Conservation (phyloP, 768 basidiomycete genomes). For the Naganishia randhawae region DNA sequence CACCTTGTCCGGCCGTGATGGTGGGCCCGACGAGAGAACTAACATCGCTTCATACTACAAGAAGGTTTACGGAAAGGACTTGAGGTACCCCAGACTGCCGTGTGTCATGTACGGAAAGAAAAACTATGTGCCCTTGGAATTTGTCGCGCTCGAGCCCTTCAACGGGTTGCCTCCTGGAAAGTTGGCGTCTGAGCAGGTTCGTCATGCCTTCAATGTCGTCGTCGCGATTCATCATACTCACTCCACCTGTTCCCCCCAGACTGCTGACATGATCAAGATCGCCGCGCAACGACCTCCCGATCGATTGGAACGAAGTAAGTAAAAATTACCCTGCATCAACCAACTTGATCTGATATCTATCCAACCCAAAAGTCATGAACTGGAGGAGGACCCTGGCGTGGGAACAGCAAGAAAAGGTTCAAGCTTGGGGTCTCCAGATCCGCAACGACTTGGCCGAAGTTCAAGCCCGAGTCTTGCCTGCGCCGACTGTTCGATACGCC, state of each 20-base stretch:
- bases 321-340: no score
- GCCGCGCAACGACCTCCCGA: conserved; percentile 46
- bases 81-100: conserved; percentile 45
- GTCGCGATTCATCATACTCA: not conserved
- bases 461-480: conserved; percentile 42
- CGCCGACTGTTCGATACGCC: conserved; percentile 41
- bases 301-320: conserved; percentile 34
- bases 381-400: conserved; percentile 45
- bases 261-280: conserved; percentile 45
- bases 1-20: conserved; percentile 38
- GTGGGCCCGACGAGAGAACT: conserved; percentile 34
- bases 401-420: conserved; percentile 40
- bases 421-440: conserved; percentile 48
- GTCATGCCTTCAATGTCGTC: not conserved
- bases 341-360: no score
- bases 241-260: not conserved
- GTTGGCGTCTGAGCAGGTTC: conserved; percentile 36
- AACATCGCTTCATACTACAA: conserved; percentile 40
- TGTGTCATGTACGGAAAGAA: conserved; percentile 41
- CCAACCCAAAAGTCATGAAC: conserved; percentile 26
- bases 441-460: conserved; percentile 37
- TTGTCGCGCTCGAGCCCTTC: conserved; percentile 43
- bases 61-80: conserved; percentile 32
- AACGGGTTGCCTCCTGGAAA: conserved; percentile 46
- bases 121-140: conserved; percentile 47